A percentile compares a stretch with the other conserved stretches of the same genome.
phyloP scores from a whole-genome alignment of 192 early-diverging fungal species.

The Backusella sp. region DNA sequence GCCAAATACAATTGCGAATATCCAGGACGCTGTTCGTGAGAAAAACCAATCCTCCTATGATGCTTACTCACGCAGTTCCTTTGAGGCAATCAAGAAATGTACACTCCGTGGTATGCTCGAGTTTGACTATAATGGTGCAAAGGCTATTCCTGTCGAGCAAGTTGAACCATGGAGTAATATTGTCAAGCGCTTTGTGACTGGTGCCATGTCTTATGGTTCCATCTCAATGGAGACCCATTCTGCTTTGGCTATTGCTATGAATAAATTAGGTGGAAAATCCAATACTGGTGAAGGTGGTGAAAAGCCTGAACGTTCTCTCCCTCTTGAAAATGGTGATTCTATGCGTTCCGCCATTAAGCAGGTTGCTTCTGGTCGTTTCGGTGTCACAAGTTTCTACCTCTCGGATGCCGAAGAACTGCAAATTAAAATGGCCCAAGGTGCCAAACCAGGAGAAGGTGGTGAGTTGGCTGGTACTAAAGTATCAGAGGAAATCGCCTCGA shows the following conservation, averaged over 20 bases:
- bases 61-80: conserved; percentile 75
- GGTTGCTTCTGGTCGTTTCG: conserved; percentile 97
- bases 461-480: conserved; percentile 67
- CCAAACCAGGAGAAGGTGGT: conserved; percentile 98
- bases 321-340: conserved; percentile 71
- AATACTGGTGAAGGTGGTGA: conserved; percentile 99
- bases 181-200: conserved; percentile 95
- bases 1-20: conserved; percentile 79
- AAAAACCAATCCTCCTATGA: conserved; percentile 91
- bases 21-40: conserved; percentile 94
- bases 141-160: conserved; percentile 84
- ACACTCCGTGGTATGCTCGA: conserved; percentile 95
- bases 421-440: conserved; percentile 99
- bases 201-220: conserved; percentile 99
- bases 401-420: conserved; percentile 97
- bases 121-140: conserved; percentile 74
- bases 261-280: conserved; percentile 93
- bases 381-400: conserved; percentile 94
- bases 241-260: conserved; percentile 94
- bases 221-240: conserved; percentile 96
- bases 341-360: conserved; percentile 98
- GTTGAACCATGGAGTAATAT: conserved; percentile 97
- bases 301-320: conserved; percentile 80
- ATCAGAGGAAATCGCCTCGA: conserved; percentile 74
- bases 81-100: conserved; percentile 85